A percentile compares a stretch with the other conserved stretches of the same genome.
Conservation (phyloP, 352 stramenopile species). For the Globisporangium cylindrosporum region DNA sequence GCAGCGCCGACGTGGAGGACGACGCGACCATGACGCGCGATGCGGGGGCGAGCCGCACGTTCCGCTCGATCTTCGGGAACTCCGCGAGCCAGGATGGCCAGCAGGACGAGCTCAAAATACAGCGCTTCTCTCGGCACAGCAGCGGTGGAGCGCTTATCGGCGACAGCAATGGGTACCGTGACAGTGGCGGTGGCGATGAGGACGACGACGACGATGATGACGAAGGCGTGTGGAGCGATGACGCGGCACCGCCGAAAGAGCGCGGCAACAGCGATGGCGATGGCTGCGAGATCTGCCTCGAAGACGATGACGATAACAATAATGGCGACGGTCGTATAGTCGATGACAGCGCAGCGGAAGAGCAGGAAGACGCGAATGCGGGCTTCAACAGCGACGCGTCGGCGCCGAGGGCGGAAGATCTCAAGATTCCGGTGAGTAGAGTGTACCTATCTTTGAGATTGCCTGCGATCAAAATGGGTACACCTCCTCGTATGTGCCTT, state of each 20-base stretch:
- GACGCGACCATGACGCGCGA: conserved; percentile 42
- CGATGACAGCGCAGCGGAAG: neutral
- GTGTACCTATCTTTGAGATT: neutral
- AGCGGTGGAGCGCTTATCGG: neutral
- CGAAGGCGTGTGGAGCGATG: conserved; percentile 59
- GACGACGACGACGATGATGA: conserved; percentile 42
- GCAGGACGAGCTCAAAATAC: conserved; percentile 18
- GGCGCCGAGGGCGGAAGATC: neutral
- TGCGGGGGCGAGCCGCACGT: conserved; percentile 57
- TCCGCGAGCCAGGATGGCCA: conserved; percentile 10
- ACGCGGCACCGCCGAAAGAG: conserved; percentile 19
- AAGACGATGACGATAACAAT: neutral
- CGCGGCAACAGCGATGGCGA: conserved; percentile 19
- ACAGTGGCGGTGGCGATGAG: conserved; percentile 19
- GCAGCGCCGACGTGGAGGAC: conserved; percentile 10
- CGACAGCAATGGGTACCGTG: neutral
- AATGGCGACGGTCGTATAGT: neutral
- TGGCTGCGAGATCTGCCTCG: neutral
- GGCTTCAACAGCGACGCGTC: neutral
- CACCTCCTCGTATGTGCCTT: neutral
- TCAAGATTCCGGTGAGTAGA: conserved; percentile 4
- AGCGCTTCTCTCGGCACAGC: conserved; percentile 12
- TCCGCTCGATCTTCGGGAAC: conserved; percentile 65
- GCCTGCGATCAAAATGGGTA: neutral
- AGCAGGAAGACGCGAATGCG: neutral